These are phyloP conservation scores for Termitomyces sp. DNA, from an alignment of 768 basidiomycete genomes.

Conservation along the genomic window DNA sequence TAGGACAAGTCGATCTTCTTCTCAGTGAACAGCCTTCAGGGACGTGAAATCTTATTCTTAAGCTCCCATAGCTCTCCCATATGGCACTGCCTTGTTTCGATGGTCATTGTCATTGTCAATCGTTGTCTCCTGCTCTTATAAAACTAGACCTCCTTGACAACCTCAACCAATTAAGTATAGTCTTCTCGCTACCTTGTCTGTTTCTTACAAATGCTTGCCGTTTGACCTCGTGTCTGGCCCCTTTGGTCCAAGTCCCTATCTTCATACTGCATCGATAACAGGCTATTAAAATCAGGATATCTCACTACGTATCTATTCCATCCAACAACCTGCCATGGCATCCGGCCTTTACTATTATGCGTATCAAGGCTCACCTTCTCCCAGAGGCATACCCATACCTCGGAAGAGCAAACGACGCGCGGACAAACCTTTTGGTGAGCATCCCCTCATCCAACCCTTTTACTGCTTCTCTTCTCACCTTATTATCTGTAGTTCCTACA, in stretches of 20 bases:
- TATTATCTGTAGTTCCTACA: slow-evolving; percentile 2
- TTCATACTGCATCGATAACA: slow-evolving; percentile 4
- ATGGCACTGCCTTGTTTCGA: not conserved
- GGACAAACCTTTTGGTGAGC: slow-evolving; percentile 6
- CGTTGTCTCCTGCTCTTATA: not conserved
- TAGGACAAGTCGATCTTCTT: too few species aligned
- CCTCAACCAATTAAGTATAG: not conserved
- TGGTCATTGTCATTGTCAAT: slow-evolving; percentile 1
- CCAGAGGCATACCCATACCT: slow-evolving; percentile 8
- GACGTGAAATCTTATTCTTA: not conserved
- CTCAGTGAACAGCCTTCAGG: not conserved
- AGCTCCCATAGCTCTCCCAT: not conserved
- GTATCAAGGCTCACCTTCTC: not conserved
- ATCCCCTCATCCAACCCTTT: too few species aligned
- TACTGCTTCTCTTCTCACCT: not conserved
- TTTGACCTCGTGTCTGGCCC: slow-evolving; percentile 4
- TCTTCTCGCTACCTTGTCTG: slow-evolving; percentile 4
- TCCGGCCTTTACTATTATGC: slow-evolving; percentile 3
- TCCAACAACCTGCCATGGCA: not conserved
- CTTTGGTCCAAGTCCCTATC: not conserved
- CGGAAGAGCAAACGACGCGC: not conserved
- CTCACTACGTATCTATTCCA: not conserved
- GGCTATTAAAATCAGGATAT: not conserved
- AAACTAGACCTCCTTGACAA: not conserved
- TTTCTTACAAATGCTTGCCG: not conserved